phyloP scores from a whole-genome alignment of 1,284 basidiomycete genomes.

The Porogramme epimiltina region DNA sequence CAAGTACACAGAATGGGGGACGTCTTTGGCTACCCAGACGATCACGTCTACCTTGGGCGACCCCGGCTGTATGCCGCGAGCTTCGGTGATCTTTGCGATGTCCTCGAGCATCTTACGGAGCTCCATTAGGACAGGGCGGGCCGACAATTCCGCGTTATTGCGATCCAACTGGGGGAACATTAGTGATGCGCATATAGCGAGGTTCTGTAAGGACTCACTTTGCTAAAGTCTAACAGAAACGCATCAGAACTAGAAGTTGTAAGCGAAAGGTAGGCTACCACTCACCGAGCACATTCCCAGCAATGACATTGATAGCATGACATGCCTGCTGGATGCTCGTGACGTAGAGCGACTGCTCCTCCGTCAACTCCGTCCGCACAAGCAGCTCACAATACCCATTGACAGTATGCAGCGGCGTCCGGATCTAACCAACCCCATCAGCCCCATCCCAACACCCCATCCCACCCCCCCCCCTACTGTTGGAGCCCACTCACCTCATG shows the following conservation, averaged over 20 bases:
- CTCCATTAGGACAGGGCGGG: constrained; percentile 31
- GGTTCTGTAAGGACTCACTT: constrained; percentile 17
- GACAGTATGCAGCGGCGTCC: constrained; percentile 34
- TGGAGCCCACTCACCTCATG: constrained; percentile 26
- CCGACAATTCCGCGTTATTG: constrained; percentile 33
- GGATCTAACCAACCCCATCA: constrained; percentile 21
- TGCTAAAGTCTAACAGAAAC: constrained; percentile 29
- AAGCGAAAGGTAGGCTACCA: background rate
- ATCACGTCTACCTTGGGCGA: constrained; percentile 29
- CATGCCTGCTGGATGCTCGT: constrained; percentile 35
- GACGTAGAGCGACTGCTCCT: constrained; percentile 32
- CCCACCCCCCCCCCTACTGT: background rate
- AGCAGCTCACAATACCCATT: constrained; percentile 35
- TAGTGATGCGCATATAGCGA: background rate
- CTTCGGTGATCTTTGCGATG: constrained; percentile 30
- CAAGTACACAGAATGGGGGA: constrained; percentile 28
- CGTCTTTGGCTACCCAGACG: constrained; percentile 28
- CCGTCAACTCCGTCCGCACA: constrained; percentile 28
- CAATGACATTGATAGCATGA: constrained; percentile 35
- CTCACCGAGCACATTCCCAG: constrained; percentile 33
- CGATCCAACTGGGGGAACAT: constrained; percentile 26
- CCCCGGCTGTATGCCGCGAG: constrained; percentile 22
- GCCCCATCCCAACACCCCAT: background rate
- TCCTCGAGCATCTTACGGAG: constrained; percentile 33
- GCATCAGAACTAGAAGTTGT: too few relatives aligned